phyloP scores from a whole-genome alignment of 2,329 filamentous ascomycete genomes.

The Cladophialophora carrionii region DNA sequence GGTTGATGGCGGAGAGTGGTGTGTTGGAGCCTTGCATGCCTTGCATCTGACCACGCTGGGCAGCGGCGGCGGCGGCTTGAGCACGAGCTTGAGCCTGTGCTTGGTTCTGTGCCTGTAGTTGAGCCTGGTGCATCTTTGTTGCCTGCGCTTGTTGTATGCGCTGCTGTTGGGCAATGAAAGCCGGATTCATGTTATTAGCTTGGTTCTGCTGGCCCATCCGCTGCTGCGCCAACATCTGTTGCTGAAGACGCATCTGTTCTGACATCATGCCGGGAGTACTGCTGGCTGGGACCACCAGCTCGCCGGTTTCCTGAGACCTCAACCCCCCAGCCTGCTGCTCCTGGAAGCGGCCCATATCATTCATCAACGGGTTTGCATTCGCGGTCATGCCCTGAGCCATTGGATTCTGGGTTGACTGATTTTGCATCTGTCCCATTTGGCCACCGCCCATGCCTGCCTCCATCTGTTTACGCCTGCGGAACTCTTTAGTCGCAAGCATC shows the following conservation, averaged over 20 bases:
- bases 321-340: slow-evolving; percentile 66
- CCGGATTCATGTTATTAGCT: slow-evolving; percentile 45
- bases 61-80: slow-evolving; percentile 46
- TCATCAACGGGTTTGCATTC: slow-evolving; percentile 41
- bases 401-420: slow-evolving; percentile 38
- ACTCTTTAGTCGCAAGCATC: slow-evolving; percentile 51
- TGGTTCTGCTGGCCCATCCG: slow-evolving; percentile 47
- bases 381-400: slow-evolving; percentile 25
- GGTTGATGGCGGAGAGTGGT: slow-evolving; percentile 47
- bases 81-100: slow-evolving; percentile 48
- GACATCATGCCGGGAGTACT: slow-evolving; percentile 55
- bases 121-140: slow-evolving; percentile 43
- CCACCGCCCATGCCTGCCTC: slow-evolving; percentile 27
- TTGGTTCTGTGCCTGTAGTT: slow-evolving; percentile 47
- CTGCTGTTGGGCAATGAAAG: slow-evolving; percentile 50
- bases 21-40: slow-evolving; percentile 48
- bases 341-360: slow-evolving; percentile 59
- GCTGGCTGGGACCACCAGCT: slow-evolving; percentile 67
- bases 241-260: slow-evolving; percentile 47
- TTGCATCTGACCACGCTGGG: slow-evolving; percentile 44
- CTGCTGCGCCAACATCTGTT: slow-evolving; percentile 49
- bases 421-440: slow-evolving; percentile 28
- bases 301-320: slow-evolving; percentile 63
- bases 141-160: slow-evolving; percentile 46
- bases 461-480: slow-evolving; percentile 42